Percentiles rank a stretch among this genome's conserved stretches.
Conservation (phyloP, 164 flowering plant species). For the Vitis labrusca region DNA sequence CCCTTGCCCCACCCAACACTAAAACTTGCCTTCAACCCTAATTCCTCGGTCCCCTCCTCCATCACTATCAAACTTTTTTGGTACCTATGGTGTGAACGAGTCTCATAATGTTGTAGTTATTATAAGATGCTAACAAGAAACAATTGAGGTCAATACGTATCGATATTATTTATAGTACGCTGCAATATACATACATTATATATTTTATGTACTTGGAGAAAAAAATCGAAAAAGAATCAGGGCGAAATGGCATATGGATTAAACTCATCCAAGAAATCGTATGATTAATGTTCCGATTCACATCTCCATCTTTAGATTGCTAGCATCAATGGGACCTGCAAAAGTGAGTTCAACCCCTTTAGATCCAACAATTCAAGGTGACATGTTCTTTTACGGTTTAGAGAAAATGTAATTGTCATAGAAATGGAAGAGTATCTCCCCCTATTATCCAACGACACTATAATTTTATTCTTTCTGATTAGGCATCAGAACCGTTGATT, state of each 20-base stretch:
- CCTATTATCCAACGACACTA: background rate
- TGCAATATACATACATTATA: conserved; percentile 38
- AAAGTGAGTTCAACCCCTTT: background rate
- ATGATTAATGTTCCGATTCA: conserved; percentile 18
- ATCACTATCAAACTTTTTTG: conserved; percentile 6
- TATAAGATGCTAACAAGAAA: conserved; percentile 8
- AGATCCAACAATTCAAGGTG: background rate
- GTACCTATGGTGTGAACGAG: background rate
- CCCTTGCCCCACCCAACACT: background rate
- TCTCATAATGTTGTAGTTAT: background rate
- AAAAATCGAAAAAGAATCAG: conserved; percentile 23
- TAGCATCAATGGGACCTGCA: conserved; percentile 54
- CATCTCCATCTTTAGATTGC: conserved; percentile 64
- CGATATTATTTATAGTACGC: conserved; percentile 30
- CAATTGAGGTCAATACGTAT: conserved; percentile 12
- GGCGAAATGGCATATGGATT: conserved; percentile 14
- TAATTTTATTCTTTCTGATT: too few species aligned
- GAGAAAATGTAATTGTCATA: background rate
- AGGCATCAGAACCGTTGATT: too few species aligned
- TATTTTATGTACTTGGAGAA: conserved; percentile 20
- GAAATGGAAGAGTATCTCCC: background rate
- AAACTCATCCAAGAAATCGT: conserved; percentile 17
- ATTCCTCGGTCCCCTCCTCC: conserved; percentile 8
- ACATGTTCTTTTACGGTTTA: background rate
- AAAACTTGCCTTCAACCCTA: conserved; percentile 1